A percentile compares a stretch with the other conserved stretches of the same genome.
Evolutionary conservation across 2,329 filamentous ascomycete species (phyloP).

Genomic region (Myriosclerotinia curreyana): DNA sequence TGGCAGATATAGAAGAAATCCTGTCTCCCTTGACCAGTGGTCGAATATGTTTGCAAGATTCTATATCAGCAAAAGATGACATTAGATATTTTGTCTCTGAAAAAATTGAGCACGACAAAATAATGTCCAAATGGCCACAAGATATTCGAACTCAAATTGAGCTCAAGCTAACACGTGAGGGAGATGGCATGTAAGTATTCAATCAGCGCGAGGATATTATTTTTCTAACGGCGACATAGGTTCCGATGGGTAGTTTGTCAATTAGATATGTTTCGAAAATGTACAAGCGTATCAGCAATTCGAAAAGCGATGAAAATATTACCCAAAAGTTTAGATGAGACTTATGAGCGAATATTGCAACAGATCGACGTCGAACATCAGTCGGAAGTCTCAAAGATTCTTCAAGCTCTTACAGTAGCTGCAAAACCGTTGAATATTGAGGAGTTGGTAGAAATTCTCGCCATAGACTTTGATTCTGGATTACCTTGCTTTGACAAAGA

Average conservation of each 20-base stretch:
- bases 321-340: slow-evolving; percentile 40
- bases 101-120: slow-evolving; percentile 31
- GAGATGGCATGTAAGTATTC: slow-evolving; percentile 39
- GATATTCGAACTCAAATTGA: slow-evolving; percentile 36
- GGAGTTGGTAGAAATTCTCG: slow-evolving; percentile 37
- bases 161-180: slow-evolving; percentile 31
- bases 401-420: slow-evolving; percentile 35
- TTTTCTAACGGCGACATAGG: slow-evolving; percentile 28
- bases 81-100: slow-evolving; percentile 36
- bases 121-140: slow-evolving; percentile 33
- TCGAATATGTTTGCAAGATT: slow-evolving; percentile 29
- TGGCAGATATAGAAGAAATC: slow-evolving; percentile 38
- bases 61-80: slow-evolving; percentile 29
- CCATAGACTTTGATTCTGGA: slow-evolving; percentile 33
- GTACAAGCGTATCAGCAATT: slow-evolving; percentile 29
- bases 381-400: slow-evolving; percentile 27
- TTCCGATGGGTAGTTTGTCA: slow-evolving; percentile 43
- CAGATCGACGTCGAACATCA: slow-evolving; percentile 31
- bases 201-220: background rate
- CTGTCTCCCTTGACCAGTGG: slow-evolving; percentile 28
- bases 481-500: slow-evolving; percentile 38
- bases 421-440: slow-evolving; percentile 28
- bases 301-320: slow-evolving; percentile 38
- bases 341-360: slow-evolving; percentile 40
- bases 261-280: slow-evolving; percentile 34